These are phyloP conservation scores for Lentinula detonsa DNA, from an alignment of 768 basidiomycete species.

Conservation along the genomic window DNA sequence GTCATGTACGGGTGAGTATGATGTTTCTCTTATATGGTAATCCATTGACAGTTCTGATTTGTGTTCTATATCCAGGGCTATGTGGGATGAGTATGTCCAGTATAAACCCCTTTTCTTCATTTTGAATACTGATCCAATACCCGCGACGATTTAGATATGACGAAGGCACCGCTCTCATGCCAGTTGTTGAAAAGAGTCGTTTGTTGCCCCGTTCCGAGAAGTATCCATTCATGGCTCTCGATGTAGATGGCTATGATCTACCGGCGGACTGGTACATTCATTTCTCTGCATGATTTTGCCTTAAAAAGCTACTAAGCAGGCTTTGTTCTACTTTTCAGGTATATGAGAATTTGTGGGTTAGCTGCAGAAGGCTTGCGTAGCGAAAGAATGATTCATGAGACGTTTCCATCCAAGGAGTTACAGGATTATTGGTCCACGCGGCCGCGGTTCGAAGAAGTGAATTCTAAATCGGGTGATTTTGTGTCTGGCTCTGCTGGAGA, in stretches of 20 bases:
- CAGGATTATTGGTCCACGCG: conserved; percentile 69
- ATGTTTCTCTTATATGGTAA: not conserved
- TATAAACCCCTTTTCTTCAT: not conserved
- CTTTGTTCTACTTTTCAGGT: conserved; percentile 33
- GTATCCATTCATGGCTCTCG: conserved; percentile 63
- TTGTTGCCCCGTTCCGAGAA: conserved; percentile 56
- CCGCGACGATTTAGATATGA: conserved; percentile 54
- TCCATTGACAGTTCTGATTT: not conserved
- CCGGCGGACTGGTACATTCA: conserved; percentile 70
- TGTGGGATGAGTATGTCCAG: conserved; percentile 74
- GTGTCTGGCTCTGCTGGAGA: conserved; percentile 22
- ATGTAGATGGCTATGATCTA: conserved; percentile 71
- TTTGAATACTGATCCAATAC: not conserved
- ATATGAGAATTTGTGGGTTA: conserved; percentile 74
- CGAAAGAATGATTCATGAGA: conserved; percentile 55
- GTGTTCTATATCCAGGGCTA: conserved; percentile 40
- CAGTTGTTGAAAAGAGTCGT: conserved; percentile 52
- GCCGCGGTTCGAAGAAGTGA: conserved; percentile 49
- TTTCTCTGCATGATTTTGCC: not conserved
- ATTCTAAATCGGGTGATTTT: conserved; percentile 21
- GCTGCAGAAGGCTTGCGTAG: conserved; percentile 62
- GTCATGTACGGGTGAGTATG: conserved; percentile 42
- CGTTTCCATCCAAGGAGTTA: conserved; percentile 65
- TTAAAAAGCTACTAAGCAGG: not conserved
- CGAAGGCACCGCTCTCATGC: conserved; percentile 81